Evolutionary conservation across 129 eudicot species (phyloP), one percentile per base, ranked within the genome.

Genomic region (Lactuca sativa): DNA sequence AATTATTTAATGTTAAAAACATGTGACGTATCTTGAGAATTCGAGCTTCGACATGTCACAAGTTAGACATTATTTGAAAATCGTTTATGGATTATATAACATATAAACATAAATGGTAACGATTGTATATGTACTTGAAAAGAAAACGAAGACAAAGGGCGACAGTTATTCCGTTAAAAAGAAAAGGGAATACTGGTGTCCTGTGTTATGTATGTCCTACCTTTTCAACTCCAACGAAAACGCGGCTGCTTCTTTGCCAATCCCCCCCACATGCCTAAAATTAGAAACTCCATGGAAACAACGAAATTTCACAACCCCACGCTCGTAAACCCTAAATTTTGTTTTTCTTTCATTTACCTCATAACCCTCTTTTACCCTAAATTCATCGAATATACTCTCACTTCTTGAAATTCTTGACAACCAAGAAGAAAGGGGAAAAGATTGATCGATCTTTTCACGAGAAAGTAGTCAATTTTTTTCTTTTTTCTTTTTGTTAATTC

Each of bases 241-340:
- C 76, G 81, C 76, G 81, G 81, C 81, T 61, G 75, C 74, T 75
- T 76, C 75, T 69, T 69, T 76, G 56, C 69, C 74, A 58, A 58
- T 59, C 75, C 73, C 65, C 65, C 76, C 75, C 81, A 77, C 76
- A 77, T 62, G 81, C 71, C 76, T 62, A 62, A 62, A 30, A 52
- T 76, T 77, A 32, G 80, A 67, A 75, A 67, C 80, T 47, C 74
- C 80, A 67, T 75, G 67, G 79, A 75, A 75, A 75, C 73, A 66
- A 65, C 73, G 52, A 56, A 53, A 66, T 11, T 57, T 47, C 66
- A 64, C 67, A 73, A 74, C 66, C 66, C 65, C 56, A 70, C 66
- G 30, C 76, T 49, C 69, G 69, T 72, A 76, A 76, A 76, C 75
- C 80, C 80, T 76, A 76, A 59, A 59, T 36, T 49, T 14, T n/a